Conservation (phyloP, 805 yeast species). For the Millerozyma miso region DNA sequence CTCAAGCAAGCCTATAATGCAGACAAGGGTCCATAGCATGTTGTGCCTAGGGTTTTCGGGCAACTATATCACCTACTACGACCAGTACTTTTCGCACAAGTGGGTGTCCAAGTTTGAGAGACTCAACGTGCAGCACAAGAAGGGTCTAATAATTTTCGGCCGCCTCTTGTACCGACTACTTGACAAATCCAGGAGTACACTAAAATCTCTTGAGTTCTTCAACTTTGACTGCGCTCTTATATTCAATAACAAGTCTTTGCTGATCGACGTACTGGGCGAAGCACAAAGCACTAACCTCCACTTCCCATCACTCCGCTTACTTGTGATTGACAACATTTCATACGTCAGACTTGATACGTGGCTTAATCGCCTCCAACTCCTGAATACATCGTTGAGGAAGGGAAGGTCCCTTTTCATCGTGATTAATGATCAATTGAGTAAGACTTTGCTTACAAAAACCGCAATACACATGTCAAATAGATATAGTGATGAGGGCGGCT, state of each 20-base stretch:
- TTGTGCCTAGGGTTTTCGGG: not conserved
- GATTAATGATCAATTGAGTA: constrained; percentile 13
- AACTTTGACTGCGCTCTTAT: constrained; percentile 14
- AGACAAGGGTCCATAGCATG: constrained; percentile 4
- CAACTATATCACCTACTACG: not conserved
- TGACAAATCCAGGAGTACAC: constrained; percentile 5
- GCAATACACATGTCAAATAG: not conserved
- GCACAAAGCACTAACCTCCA: constrained; percentile 1
- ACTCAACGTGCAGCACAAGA: not conserved
- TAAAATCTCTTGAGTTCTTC: constrained; percentile 12
- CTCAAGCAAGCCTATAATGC: constrained; percentile 5
- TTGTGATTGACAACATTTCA: constrained; percentile 20
- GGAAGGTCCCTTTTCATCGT: constrained; percentile 10
- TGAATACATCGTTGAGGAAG: constrained; percentile 7
- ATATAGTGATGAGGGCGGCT: not conserved
- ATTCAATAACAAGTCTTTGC: constrained; percentile 3
- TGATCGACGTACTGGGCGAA: not conserved
- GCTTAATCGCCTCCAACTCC: constrained; percentile 12
- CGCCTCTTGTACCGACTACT: constrained; percentile 4
- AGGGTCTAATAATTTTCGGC: constrained; percentile 4
- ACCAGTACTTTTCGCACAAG: constrained; percentile 1
- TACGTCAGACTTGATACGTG: constrained; percentile 11
- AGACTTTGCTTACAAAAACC: constrained; percentile 8
- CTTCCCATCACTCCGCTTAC: constrained; percentile 15
- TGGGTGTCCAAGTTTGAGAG: constrained; percentile 2